These are phyloP conservation scores for Neonectria neomacrospora DNA, from an alignment of 2,329 filamentous ascomycete genomes.

Conservation along the genomic window DNA sequence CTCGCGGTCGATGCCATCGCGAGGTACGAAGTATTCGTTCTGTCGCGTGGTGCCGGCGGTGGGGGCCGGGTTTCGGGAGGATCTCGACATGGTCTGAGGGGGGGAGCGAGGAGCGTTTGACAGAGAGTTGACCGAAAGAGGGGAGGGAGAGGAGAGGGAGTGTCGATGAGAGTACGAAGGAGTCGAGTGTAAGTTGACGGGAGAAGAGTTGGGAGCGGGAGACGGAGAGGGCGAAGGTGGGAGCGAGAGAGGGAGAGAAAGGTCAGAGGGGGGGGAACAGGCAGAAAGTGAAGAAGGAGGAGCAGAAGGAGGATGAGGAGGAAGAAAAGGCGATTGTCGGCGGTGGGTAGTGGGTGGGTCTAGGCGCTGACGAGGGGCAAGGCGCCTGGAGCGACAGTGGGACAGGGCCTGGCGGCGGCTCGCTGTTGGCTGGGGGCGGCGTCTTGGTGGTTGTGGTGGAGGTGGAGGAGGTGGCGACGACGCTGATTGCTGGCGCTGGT, in stretches of 20 bases:
- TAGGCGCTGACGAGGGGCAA: slow-evolving; percentile 43
- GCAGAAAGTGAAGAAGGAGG: slow-evolving; percentile 40
- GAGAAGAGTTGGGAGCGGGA: slow-evolving; percentile 33
- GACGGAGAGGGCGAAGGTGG: slow-evolving; percentile 33
- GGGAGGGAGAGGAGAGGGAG: slow-evolving; percentile 34
- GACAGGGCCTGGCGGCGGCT: slow-evolving; percentile 42
- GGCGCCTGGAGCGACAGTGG: slow-evolving; percentile 40
- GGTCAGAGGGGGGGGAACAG: slow-evolving; percentile 34
- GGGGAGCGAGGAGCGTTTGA: slow-evolving; percentile 30
- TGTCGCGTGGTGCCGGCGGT: slow-evolving; percentile 60
- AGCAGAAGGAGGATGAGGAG: slow-evolving; percentile 44
- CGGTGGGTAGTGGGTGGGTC: slow-evolving; percentile 42
- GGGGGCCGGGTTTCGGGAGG: slow-evolving; percentile 52
- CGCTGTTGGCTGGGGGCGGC: slow-evolving; percentile 42
- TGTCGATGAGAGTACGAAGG: slow-evolving; percentile 31
- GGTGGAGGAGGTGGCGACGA: slow-evolving; percentile 35
- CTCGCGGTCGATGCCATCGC: slow-evolving; percentile 84
- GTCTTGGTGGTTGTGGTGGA: slow-evolving; percentile 34
- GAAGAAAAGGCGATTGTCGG: slow-evolving; percentile 47
- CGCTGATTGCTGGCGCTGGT: slow-evolving; percentile 29
- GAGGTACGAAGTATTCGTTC: slow-evolving; percentile 84
- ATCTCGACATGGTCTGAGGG: slow-evolving; percentile 53
- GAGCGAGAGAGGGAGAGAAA: slow-evolving; percentile 29
- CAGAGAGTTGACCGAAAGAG: slow-evolving; percentile 35
- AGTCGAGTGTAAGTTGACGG: slow-evolving; percentile 26